Evolutionary conservation across 2,329 filamentous ascomycete genomes (phyloP).

Genomic region (Hypocrella siamensis): DNA sequence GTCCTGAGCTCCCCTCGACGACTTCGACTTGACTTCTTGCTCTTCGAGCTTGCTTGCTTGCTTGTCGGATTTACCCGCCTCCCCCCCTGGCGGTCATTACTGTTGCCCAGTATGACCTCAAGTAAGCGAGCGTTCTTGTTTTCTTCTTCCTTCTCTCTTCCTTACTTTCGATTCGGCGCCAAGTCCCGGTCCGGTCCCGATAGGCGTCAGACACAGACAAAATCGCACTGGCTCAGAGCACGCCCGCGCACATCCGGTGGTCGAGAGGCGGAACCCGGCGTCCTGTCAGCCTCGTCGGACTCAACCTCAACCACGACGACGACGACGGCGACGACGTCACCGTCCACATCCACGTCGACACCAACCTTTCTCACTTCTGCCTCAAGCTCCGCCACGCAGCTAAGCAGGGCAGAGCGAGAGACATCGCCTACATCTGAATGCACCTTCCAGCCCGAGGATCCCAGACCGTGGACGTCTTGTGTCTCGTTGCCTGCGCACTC

Average conservation of each 20-base stretch:
- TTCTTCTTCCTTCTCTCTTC: slow-evolving; percentile 20
- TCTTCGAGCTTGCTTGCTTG: slow-evolving; percentile 13
- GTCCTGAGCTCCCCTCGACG: too few species aligned
- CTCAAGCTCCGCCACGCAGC: not conserved
- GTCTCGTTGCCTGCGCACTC: slow-evolving; percentile 20
- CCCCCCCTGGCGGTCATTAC: slow-evolving; percentile 12
- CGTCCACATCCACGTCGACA: slow-evolving; percentile 3
- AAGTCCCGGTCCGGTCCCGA: not conserved
- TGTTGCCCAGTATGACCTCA: slow-evolving; percentile 26
- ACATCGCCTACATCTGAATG: slow-evolving; percentile 7
- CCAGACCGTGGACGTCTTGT: slow-evolving; percentile 19
- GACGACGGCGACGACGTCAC: slow-evolving; percentile 2
- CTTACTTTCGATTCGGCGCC: slow-evolving; percentile 10
- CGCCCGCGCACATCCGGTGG: slow-evolving; percentile 5
- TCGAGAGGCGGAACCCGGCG: slow-evolving; percentile 2
- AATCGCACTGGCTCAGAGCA: slow-evolving; percentile 10
- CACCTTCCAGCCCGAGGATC: slow-evolving; percentile 10
- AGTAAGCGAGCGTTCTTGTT: slow-evolving; percentile 26
- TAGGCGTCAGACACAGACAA: slow-evolving; percentile 1
- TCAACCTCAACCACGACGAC: slow-evolving; percentile 3
- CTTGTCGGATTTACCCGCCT: slow-evolving; percentile 4
- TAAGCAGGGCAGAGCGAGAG: slow-evolving; percentile 1
- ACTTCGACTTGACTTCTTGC: too few species aligned
- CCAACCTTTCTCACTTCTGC: not conserved
- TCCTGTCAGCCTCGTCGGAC: slow-evolving; percentile 1